Conservation (phyloP, 2,329 filamentous ascomycete species). For the Colletotrichum caudatum region DNA sequence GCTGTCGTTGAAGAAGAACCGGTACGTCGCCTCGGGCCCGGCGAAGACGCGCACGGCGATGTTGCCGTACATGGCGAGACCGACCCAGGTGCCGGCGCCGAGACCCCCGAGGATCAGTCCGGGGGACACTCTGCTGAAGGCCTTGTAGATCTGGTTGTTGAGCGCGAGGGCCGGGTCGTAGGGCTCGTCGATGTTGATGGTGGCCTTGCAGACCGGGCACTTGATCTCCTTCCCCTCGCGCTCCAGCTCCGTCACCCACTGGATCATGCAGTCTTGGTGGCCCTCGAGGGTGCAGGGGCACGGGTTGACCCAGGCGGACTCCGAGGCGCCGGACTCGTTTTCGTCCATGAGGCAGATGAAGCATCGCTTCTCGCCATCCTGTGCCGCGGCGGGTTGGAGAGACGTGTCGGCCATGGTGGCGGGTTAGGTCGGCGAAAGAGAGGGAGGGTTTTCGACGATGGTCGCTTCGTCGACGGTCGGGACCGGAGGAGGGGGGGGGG, state of each 20-base stretch:
- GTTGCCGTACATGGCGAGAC: conserved; percentile 66
- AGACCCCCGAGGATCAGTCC: conserved; percentile 74
- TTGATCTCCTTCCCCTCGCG: conserved; percentile 73
- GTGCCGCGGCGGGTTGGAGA: background rate
- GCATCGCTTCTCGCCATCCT: conserved; percentile 57
- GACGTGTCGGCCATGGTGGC: conserved; percentile 16
- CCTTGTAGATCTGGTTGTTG: conserved; percentile 68
- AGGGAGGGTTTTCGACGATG: background rate
- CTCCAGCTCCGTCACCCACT: conserved; percentile 94
- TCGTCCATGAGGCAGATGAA: conserved; percentile 74
- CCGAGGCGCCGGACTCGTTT: conserved; percentile 59
- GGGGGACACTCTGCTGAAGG: conserved; percentile 67
- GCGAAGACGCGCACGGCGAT: conserved; percentile 65
- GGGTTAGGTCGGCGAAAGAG: background rate
- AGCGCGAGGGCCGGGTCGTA: conserved; percentile 78
- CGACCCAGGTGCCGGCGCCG: conserved; percentile 62
- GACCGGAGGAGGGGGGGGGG: background rate
- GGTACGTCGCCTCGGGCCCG: conserved; percentile 55
- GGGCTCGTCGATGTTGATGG: conserved; percentile 81
- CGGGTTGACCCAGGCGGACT: conserved; percentile 80
- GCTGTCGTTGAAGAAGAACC: conserved; percentile 39
- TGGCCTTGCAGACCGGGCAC: conserved; percentile 90
- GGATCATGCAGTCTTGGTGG: conserved; percentile 88
- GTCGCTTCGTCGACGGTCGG: conserved; percentile 6
- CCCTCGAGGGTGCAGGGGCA: conserved; percentile 92